Base-by-base conservation (phyloP, 768 basidiomycete species). In the Mycena vitilis region DNA sequence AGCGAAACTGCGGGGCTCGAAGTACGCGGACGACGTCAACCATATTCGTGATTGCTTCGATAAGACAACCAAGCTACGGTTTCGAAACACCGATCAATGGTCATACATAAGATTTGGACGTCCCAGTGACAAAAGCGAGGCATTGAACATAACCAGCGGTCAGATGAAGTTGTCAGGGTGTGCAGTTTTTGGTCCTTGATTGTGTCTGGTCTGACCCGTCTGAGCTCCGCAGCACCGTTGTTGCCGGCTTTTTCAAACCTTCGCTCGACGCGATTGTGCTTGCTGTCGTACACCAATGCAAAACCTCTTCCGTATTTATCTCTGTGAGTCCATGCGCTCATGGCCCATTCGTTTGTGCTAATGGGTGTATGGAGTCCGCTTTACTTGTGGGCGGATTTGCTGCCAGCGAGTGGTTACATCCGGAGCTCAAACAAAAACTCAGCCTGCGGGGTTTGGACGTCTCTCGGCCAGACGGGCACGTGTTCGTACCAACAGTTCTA, bases 301-400 rank as follows among this genome's bases (percentile, higher is more conserved):
- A 63, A 67, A 70, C 51, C 11, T 74, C 78, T 0, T 75, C 75
- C 15, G 75, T 78, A 12, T 64, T 75, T 2, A 77, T 83, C 37
- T 76, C 78, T 12, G 81, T 81, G 34, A 25, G 77, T 66, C 5
- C 13, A 16, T 5, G 4, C 36, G 45, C 38, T 42, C 13, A 40
- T 45, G 36, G 22, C 45, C 30, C 30, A 37, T 55, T 15, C 25
- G 44, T 12, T 22, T 13, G 22, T 10, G 47, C 15, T 30, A 5
- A 23, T 30, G 30, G 30, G 30, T 30, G 15, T 40, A 53, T 34
- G 16, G 12, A 84, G 84, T 79, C 80, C 37, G 79, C 84, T 34
- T 79, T 85, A 42, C 81, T 90, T 1, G 87, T 89, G 4, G 88
- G 88, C 23, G 88, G 87, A 0, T 89, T 89, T 73, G 84, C 86